Evolutionary conservation across 495 filamentous ascomycete species (phyloP).

Genomic region (Talaromyces liani): DNA sequence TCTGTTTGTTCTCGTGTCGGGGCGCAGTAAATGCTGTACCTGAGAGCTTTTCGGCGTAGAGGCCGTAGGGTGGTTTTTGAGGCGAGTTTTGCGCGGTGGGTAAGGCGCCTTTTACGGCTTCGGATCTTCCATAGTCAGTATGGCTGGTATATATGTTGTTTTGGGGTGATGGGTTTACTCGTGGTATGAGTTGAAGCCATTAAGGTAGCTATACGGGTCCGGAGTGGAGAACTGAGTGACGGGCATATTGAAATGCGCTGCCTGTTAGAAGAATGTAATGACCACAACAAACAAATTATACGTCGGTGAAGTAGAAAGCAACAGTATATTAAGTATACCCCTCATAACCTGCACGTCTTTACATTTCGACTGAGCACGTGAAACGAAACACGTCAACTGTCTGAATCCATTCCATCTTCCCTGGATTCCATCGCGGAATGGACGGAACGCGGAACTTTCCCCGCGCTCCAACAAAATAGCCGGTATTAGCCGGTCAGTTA

Average conservation of each 20-base stretch:
- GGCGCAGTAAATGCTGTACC: slow-evolving; percentile 92
- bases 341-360: not conserved
- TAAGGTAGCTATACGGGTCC: slow-evolving; percentile 52
- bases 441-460: not conserved
- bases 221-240: slow-evolving; percentile 45
- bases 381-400: not conserved
- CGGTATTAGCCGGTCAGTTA: not conserved
- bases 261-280: not conserved
- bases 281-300: not conserved
- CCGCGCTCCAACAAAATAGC: not conserved
- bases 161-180: slow-evolving; percentile 31
- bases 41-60: slow-evolving; percentile 91
- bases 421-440: not conserved
- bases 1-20: slow-evolving; percentile 78
- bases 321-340: not conserved
- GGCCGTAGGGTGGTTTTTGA: slow-evolving; percentile 74
- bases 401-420: not conserved
- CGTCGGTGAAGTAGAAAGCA: not conserved
- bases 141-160: too few species aligned
- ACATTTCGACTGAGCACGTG: not conserved
- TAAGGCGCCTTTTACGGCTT: slow-evolving; percentile 51
- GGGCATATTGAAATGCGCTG: slow-evolving; percentile 34
- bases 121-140: slow-evolving; percentile 23
- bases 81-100: slow-evolving; percentile 76
- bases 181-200: slow-evolving; percentile 53